Base-by-base conservation (phyloP, 1,284 basidiomycete species). In the Cryptococcus amylolentus region DNA sequence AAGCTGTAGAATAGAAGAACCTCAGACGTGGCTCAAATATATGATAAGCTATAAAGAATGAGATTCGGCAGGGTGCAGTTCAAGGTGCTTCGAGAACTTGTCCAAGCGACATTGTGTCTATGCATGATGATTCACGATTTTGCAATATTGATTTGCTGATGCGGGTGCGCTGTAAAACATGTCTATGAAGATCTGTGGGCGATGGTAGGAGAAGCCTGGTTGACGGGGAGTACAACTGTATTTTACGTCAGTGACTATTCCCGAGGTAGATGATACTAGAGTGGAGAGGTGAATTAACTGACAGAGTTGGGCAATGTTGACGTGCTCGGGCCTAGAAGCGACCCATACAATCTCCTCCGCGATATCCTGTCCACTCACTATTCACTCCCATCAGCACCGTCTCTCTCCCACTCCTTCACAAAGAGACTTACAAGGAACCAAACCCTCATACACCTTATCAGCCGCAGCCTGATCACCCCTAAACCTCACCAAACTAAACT, bases 291-390 rank as follows among this genome's bases (percentile, higher is more conserved):
- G 40, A 9, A 5, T 39, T 16, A 16, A 63, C 71, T 64, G 42
- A 72, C 72, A 67, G 26, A 72, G 53, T 55, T 72, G 67, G 28
- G 70, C 68, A 52, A 72, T 62, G 46, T 72, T 66, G 53, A 72
- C 70, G 54, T 72, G 70, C n/a, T 58, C 59, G 12, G 70, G 68
- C 48, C 74, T 60, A 4, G 67, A 69, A 3, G 74, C 73, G 13
- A 59, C 56, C 74, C 74, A 99, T 12, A 97, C 92, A 68, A 99
- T 95, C 77, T 98, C 92, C 77, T 98, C 94, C 1, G 95, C 95
- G 52, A 95, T 88, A 71, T 95, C 91, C 57, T 86, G 81, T 9
- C 87, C 87, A 3, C 84, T 82, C 70, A 92, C 88, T 72, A 40
- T 47, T 4, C 8, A n/a, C 13, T 45, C 20, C 9, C 46, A 14